phyloP scores from a whole-genome alignment of 2,329 filamentous ascomycete species.

The Microdochium trichocladiopsis region DNA sequence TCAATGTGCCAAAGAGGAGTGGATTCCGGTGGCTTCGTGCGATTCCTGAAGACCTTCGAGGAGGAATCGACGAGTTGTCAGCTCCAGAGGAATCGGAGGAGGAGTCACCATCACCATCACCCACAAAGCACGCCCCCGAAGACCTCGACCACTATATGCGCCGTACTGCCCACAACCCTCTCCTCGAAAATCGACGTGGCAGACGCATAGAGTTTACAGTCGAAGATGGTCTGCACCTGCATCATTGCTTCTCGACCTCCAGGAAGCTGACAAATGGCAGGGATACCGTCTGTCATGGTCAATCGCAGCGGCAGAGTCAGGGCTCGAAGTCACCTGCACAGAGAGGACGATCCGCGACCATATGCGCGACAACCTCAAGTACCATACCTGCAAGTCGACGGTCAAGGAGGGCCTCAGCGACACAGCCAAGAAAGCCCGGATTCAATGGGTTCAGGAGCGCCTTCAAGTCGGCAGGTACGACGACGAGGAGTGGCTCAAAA shows the following conservation, averaged over 20 bases:
- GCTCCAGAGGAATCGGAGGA: background rate
- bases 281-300: background rate
- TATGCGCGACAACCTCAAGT: background rate
- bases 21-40: background rate
- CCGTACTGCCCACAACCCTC: background rate
- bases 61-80: background rate
- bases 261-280: background rate
- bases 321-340: background rate
- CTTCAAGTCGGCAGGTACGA: background rate
- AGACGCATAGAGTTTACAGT: background rate
- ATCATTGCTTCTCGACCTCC: background rate
- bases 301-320: background rate
- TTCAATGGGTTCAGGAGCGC: background rate
- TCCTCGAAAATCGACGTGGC: no score
- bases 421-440: background rate
- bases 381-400: background rate
- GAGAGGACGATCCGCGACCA: background rate
- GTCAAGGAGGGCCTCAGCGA: background rate
- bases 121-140: background rate
- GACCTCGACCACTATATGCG: background rate
- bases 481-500: background rate
- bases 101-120: background rate
- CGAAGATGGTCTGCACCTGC: background rate
- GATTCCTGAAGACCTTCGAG: background rate
- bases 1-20: background rate